phyloP scores from a whole-genome alignment of 805 yeast species.

The Candida corydali region DNA sequence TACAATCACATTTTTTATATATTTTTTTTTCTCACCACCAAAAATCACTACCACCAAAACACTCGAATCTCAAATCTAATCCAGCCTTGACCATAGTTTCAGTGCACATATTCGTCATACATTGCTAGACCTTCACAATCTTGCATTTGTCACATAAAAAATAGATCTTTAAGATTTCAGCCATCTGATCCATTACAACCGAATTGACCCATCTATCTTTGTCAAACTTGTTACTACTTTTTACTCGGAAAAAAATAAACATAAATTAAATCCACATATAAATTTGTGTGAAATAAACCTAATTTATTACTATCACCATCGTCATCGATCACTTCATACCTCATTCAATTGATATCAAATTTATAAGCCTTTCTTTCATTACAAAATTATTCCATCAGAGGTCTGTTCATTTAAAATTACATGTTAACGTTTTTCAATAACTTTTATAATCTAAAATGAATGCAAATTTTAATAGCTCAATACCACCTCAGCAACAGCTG shows the following conservation, averaged over 20 bases:
- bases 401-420: too few species aligned
- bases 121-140: background rate
- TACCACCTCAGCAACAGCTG: background rate
- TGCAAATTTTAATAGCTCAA: slow-evolving; percentile 6
- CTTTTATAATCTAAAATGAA: slow-evolving; percentile 7
- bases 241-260: background rate
- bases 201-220: too few species aligned
- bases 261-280: background rate
- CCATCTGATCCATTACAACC: too few species aligned
- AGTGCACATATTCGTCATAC: background rate
- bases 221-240: too few species aligned
- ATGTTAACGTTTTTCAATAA: slow-evolving; percentile 8
- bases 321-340: background rate
- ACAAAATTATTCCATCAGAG: too few species aligned
- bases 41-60: too few species aligned
- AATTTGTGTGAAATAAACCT: too few species aligned
- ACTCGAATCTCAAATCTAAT: too few species aligned
- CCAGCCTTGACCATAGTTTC: too few species aligned
- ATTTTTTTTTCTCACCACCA: background rate
- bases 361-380: too few species aligned
- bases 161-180: background rate
- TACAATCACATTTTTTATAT: background rate
- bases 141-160: background rate
- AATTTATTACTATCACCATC: background rate
- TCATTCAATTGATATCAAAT: background rate